Percentiles rank a stretch among this genome's conserved stretches.
Evolutionary conservation across 257 asterid genomes (phyloP).

Genomic region (Nicotiana tomentosiformis): DNA sequence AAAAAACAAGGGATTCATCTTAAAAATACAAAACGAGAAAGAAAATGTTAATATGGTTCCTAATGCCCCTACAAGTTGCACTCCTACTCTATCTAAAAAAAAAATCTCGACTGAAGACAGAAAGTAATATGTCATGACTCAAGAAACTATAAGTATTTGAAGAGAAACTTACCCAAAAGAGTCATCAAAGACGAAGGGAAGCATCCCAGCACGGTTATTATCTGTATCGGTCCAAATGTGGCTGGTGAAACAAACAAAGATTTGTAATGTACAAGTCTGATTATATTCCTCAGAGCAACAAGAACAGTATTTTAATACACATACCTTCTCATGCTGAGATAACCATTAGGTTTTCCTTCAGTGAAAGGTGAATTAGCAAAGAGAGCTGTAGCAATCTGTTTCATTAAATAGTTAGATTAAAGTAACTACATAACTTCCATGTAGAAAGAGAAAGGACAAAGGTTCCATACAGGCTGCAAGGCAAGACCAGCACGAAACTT

Average conservation of each 20-base stretch:
- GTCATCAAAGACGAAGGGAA: constrained; percentile 97
- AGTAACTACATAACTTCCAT: not conserved
- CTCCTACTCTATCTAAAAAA: not conserved
- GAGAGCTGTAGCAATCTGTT: constrained; percentile 95
- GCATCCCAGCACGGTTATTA: constrained; percentile 91
- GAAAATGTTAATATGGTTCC: not conserved
- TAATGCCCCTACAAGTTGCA: not conserved
- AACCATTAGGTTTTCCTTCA: constrained; percentile 93
- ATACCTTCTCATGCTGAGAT: constrained; percentile 97
- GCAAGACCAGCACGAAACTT: constrained; percentile 95
- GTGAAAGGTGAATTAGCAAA: constrained; percentile 98
- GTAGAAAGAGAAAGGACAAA: constrained; percentile 11
- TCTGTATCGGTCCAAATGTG: constrained; percentile 99
- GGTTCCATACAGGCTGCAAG: constrained; percentile 80
- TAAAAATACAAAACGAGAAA: not conserved
- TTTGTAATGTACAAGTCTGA: constrained; percentile 10
- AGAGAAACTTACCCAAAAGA: constrained; percentile 74
- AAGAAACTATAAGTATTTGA: not conserved
- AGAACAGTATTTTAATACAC: constrained; percentile 1
- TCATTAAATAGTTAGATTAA: constrained; percentile 25
- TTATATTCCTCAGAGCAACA: constrained; percentile 11
- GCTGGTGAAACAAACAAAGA: constrained; percentile 40
- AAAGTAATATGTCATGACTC: not conserved
- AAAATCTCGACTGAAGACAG: not conserved
- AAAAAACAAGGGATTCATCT: not conserved